phyloP scores from a whole-genome alignment of 2,329 filamentous ascomycete genomes.

The Cladosporium cucumerinum region DNA sequence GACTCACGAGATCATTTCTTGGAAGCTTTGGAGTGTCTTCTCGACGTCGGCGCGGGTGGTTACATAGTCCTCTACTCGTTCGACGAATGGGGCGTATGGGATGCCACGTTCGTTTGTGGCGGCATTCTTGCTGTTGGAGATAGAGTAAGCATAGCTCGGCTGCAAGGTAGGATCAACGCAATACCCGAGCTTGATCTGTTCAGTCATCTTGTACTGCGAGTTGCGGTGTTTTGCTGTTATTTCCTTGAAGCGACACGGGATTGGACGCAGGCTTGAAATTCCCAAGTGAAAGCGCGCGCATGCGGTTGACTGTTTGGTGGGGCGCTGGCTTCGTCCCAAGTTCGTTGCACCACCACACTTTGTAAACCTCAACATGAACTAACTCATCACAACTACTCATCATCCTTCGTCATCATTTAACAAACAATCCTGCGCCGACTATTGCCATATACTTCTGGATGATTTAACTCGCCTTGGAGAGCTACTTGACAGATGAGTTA shows the following conservation, averaged over 20 bases:
- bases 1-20: conserved; percentile 85
- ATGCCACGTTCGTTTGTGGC: conserved; percentile 78
- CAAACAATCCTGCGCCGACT: neutral
- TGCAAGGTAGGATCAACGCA: neutral
- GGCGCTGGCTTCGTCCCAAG: neutral
- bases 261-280: conserved; percentile 11
- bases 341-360: neutral
- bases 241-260: neutral
- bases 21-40: conserved; percentile 74
- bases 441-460: neutral
- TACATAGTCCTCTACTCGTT: conserved; percentile 86
- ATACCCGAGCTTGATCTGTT: conserved; percentile 13
- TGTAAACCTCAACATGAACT: neutral
- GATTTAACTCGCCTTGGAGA: too few relatives aligned
- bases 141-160: conserved; percentile 9
- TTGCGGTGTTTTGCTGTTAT: neutral
- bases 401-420: neutral
- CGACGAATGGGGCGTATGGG: conserved; percentile 78
- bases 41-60: conserved; percentile 75
- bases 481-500: too few relatives aligned
- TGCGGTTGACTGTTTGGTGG: conserved; percentile 3
- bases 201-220: neutral
- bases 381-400: neutral
- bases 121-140: conserved; percentile 40
- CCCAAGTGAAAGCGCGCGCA: neutral